phyloP scores from a whole-genome alignment of 208 protist species.

The Trypanosoma cruzi region DNA sequence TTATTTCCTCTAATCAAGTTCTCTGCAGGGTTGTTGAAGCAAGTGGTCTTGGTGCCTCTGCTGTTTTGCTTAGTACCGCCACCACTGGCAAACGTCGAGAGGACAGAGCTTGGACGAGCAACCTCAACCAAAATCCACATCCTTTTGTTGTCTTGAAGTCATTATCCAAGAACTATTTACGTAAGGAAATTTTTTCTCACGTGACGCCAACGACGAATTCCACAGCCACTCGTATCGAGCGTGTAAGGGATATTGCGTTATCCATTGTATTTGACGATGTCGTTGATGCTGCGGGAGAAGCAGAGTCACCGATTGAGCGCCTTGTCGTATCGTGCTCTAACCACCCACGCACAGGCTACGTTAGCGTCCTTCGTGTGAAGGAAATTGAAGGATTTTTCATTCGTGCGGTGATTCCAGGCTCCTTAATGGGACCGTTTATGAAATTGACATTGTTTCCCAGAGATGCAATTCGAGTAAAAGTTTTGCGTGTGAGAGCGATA shows the following conservation, averaged over 20 bases:
- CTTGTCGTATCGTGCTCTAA: slow-evolving; percentile 31
- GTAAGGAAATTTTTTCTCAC: slow-evolving; percentile 22
- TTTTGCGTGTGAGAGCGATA: slow-evolving; percentile 11
- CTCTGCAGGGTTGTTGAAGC: slow-evolving; percentile 19
- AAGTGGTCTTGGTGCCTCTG: slow-evolving; percentile 26
- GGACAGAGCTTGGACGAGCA: slow-evolving; percentile 25
- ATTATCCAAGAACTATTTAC: slow-evolving; percentile 17
- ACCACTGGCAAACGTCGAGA: background rate
- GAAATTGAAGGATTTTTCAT: slow-evolving; percentile 3
- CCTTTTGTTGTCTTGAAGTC: slow-evolving; percentile 22
- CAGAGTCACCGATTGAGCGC: slow-evolving; percentile 9
- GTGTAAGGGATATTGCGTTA: slow-evolving; percentile 23
- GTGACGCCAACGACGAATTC: slow-evolving; percentile 12
- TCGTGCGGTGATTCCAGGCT: slow-evolving; percentile 24
- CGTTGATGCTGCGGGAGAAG: background rate
- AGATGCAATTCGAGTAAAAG: slow-evolving; percentile 8
- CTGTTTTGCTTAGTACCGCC: slow-evolving; percentile 11
- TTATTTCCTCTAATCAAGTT: slow-evolving; percentile 15
- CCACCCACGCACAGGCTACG: slow-evolving; percentile 28
- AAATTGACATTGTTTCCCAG: slow-evolving; percentile 25
- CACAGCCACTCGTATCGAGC: slow-evolving; percentile 14
- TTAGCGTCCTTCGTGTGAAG: slow-evolving; percentile 23
- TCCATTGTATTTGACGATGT: slow-evolving; percentile 12
- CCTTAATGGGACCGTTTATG: slow-evolving; percentile 23
- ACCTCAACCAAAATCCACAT: slow-evolving; percentile 24